Conservation (phyloP, 1,284 basidiomycete species). For the Takashimella koratensis region DNA sequence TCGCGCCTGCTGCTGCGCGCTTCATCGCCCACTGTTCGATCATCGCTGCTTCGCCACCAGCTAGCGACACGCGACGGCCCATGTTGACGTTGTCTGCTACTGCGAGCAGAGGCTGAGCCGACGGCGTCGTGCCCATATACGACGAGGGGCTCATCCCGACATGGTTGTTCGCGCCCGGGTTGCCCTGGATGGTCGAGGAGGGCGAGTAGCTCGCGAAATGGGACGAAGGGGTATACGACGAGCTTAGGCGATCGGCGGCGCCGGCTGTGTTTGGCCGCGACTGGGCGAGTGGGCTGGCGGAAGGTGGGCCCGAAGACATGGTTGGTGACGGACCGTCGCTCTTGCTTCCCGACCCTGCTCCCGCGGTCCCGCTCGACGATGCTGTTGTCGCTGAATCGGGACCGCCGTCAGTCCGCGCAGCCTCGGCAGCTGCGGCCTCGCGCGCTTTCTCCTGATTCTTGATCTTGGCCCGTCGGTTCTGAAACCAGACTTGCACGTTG, state of each 20-base stretch:
- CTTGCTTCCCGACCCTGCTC: background rate
- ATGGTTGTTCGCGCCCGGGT: background rate
- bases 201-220: background rate
- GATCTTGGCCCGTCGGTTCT: slow-evolving; percentile 82
- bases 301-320: background rate
- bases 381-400: background rate
- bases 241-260: background rate
- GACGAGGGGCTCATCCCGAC: background rate
- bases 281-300: background rate
- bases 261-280: background rate
- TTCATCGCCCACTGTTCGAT: slow-evolving; percentile 35
- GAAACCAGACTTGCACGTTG: slow-evolving; percentile 93
- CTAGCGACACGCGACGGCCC: slow-evolving; percentile 33
- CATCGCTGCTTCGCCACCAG: slow-evolving; percentile 35
- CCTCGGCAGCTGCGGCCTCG: slow-evolving; percentile 23
- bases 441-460: slow-evolving; percentile 56
- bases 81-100: slow-evolving; percentile 22
- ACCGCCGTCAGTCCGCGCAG: slow-evolving; percentile 11
- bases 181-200: background rate
- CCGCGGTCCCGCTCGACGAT: background rate
- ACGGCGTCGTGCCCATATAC: background rate
- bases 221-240: background rate
- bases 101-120: slow-evolving; percentile 9
- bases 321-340: background rate
- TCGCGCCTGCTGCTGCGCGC: slow-evolving; percentile 14